phyloP scores from a whole-genome alignment of 208 protist genomes.

The Balamuthia mandrillaris region DNA sequence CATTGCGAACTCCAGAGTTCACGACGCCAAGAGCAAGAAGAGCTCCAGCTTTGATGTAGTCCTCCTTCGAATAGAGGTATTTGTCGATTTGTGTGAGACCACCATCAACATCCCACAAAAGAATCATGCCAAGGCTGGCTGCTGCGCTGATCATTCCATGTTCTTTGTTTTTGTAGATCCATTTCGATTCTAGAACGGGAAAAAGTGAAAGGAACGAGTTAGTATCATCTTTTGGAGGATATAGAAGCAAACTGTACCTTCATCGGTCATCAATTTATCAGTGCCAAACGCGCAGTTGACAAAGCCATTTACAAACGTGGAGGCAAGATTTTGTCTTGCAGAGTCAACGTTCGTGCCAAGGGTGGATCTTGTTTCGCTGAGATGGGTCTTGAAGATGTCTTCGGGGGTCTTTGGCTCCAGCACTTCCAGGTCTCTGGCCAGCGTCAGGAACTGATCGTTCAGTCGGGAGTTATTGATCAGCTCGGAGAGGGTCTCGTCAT shows the following conservation, averaged over 20 bases:
- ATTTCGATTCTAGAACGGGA: conserved; percentile 65
- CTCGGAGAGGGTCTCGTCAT: conserved; percentile 81
- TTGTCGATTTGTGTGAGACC: conserved; percentile 92
- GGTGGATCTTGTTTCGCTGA: conserved; percentile 56
- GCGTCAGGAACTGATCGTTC: conserved; percentile 87
- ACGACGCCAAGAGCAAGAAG: conserved; percentile 86
- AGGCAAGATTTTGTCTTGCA: conserved; percentile 90
- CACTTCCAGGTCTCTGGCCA: conserved; percentile 87
- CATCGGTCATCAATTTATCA: conserved; percentile 91
- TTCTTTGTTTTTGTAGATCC: conserved; percentile 94
- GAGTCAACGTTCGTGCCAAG: conserved; percentile 61
- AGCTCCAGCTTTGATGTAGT: conserved; percentile 93
- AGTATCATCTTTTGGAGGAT: conserved; percentile 6
- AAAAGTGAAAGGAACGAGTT: conserved; percentile 4
- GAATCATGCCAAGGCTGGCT: conserved; percentile 92
- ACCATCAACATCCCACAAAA: conserved; percentile 95
- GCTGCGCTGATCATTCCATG: conserved; percentile 91
- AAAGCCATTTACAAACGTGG: conserved; percentile 92
- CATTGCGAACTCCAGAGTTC: conserved; percentile 66
- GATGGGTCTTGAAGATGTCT: conserved; percentile 94
- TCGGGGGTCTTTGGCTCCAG: conserved; percentile 93
- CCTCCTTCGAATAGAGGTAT: conserved; percentile 89
- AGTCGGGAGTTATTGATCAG: conserved; percentile 91
- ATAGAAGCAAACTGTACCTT: conserved; percentile 58
- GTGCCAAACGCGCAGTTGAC: conserved; percentile 93